Evolutionary conservation across 176 grass and related monocot species (phyloP).

Genomic region (Ampelocalamus luodianensis): DNA sequence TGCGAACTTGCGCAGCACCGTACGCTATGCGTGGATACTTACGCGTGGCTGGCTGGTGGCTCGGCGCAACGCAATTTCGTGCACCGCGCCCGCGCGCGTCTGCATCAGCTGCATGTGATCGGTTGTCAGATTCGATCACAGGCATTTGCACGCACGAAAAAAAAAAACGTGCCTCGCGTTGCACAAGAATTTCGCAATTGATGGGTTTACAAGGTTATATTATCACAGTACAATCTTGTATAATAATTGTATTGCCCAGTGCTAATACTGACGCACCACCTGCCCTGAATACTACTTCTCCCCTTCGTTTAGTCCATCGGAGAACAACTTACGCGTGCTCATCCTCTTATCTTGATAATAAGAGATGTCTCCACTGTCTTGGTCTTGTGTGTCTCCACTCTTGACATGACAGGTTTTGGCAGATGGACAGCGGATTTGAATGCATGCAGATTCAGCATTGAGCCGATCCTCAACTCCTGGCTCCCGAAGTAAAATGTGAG

Average conservation of each 20-base stretch:
- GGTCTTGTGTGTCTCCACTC: neutral
- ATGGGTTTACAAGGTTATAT: too few relatives aligned
- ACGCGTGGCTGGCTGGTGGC: neutral
- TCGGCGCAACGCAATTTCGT: neutral
- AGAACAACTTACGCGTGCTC: neutral
- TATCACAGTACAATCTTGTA: neutral
- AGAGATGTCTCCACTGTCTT: neutral
- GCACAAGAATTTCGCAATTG: too few relatives aligned
- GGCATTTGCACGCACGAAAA: neutral
- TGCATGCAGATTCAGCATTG: neutral
- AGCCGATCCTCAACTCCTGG: too few relatives aligned
- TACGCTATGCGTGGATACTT: neutral
- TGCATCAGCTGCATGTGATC: neutral
- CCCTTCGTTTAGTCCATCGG: neutral
- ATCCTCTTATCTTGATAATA: neutral
- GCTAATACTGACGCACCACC: neutral
- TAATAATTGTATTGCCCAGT: neutral
- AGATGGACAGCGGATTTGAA: neutral
- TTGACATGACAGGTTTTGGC: neutral
- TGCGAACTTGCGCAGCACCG: too few relatives aligned
- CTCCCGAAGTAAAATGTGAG: too few relatives aligned
- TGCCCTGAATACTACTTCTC: neutral
- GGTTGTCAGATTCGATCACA: neutral
- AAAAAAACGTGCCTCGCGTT: neutral
- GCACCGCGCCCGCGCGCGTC: neutral